Conservation (phyloP, 768 basidiomycete genomes). For the Mycena latifolia region DNA sequence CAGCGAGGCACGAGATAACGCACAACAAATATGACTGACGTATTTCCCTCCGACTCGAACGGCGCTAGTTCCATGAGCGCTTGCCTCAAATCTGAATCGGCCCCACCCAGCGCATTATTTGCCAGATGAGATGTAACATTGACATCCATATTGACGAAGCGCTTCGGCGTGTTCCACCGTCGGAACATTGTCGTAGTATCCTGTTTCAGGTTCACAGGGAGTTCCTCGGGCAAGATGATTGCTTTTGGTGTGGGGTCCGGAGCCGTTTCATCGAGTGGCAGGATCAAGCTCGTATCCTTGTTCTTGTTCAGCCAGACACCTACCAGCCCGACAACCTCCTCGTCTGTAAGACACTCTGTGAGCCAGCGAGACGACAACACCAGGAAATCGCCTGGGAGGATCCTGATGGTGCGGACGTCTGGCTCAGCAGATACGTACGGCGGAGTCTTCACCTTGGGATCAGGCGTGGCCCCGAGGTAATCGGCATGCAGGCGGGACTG, state of each 20-base stretch:
- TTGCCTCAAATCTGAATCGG: conserved; percentile 44
- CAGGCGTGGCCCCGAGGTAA: conserved; percentile 49
- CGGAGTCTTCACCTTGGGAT: conserved; percentile 50
- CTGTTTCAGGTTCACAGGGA: conserved; percentile 33
- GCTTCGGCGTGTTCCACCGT: conserved; percentile 45
- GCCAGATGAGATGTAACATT: conserved; percentile 54
- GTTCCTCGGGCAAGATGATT: conserved; percentile 18
- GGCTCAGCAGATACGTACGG: conserved; percentile 67
- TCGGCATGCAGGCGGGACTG: conserved; percentile 51
- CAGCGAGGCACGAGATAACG: not conserved
- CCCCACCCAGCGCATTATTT: conserved; percentile 55
- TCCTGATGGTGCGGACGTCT: conserved; percentile 56
- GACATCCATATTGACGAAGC: conserved; percentile 43
- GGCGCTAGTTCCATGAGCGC: conserved; percentile 47
- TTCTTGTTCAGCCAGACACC: conserved; percentile 58
- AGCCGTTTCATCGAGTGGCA: not conserved
- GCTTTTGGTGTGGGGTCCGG: conserved; percentile 32
- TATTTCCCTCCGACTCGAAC: conserved; percentile 44
- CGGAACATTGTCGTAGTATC: conserved; percentile 43
- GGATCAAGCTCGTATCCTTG: conserved; percentile 1
- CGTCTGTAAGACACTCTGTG: conserved; percentile 65
- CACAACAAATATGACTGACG: conserved; percentile 36
- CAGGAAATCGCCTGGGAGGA: conserved; percentile 64
- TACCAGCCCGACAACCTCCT: conserved; percentile 67
- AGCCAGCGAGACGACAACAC: conserved; percentile 66